Percentiles rank a stretch among this genome's conserved stretches.
Conservation (phyloP, 345 rosid genomes). For the Viola odorata region DNA sequence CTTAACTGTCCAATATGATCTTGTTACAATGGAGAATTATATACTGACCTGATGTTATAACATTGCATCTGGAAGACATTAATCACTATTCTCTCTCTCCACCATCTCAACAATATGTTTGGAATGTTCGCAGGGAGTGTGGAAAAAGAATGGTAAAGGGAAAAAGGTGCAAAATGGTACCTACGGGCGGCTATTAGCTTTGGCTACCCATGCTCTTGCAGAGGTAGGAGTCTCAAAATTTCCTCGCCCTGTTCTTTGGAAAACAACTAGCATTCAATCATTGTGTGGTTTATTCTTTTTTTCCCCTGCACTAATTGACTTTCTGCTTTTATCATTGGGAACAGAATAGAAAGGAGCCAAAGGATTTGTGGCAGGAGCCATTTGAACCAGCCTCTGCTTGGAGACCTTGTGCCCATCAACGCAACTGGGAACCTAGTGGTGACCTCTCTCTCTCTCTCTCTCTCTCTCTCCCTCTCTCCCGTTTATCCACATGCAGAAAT, state of each 20-base stretch:
- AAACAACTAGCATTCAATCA: too few relatives aligned
- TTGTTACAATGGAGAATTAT: too few relatives aligned
- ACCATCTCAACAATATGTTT: background rate
- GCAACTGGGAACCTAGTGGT: slow-evolving; percentile 68
- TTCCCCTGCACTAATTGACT: slow-evolving; percentile 4
- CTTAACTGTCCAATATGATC: too few relatives aligned
- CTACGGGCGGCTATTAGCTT: slow-evolving; percentile 75
- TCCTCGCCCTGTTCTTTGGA: background rate
- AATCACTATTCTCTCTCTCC: too few relatives aligned
- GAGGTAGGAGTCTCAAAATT: slow-evolving; percentile 48
- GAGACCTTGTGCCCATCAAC: slow-evolving; percentile 86
- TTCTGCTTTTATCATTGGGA: slow-evolving; percentile 25
- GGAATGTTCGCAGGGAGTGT: slow-evolving; percentile 32
- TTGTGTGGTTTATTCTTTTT: background rate
- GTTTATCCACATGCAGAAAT: background rate
- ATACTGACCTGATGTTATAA: too few relatives aligned
- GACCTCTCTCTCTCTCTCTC: slow-evolving; percentile 20
- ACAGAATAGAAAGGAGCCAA: slow-evolving; percentile 80
- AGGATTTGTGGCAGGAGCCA: slow-evolving; percentile 90
- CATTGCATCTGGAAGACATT: too few relatives aligned
- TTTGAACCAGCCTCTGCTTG: slow-evolving; percentile 67
- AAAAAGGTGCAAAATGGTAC: slow-evolving; percentile 44
- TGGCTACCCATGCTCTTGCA: slow-evolving; percentile 90
- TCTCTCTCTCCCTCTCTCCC: background rate
- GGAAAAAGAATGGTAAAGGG: slow-evolving; percentile 38